Base-by-base conservation (phyloP, 371 early-diverging fungal species). In the Apophysomyces elegans region DNA sequence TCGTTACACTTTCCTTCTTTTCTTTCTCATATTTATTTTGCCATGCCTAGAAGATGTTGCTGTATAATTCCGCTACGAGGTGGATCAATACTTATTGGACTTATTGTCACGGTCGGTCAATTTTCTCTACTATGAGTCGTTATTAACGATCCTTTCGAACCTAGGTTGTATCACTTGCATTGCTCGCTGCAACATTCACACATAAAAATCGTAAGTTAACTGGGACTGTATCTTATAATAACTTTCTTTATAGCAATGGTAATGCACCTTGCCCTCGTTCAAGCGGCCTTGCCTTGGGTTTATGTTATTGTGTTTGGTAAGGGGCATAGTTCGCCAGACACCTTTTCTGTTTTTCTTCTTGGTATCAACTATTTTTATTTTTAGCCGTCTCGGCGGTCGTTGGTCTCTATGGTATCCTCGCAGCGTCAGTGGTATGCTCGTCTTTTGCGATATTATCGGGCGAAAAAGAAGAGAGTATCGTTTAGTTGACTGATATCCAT, bases 51-150 rank as follows among this genome's bases (percentile, higher is more conserved):
- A 61, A 63, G 67, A 32, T 81, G 79, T 62, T 81, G 79, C 66
- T 81, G 82, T 74, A 75, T 79, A 45, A 71, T 81, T 63, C 82
- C 82, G 47, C 58, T 79, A 57, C 66, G 82, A 74, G 78, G 74
- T 9, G 82, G 74, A 45, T 62, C 70, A 1, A 45, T 73, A 26
- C 64, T 79, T 36, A 72, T 72, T 61, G 72, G 79, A 50, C 16
- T 76, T 32, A 37, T 74, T 45, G 70, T 79, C 18, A 45, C 66
- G 16, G 82, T 81, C 74, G 68, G 63, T 63, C 18, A 21, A 59
- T 45, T 16, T 26, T 65, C 12, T 37, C 41, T 45, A 14, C 13
- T 46, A 21, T 60, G 65, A 18, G 45, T 8, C 54, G 32, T 26
- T 26, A 26, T 3, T 50, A 21, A 50, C 54, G 8, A 18, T 21